A percentile compares a stretch with the other conserved stretches of the same genome.
Conservation (phyloP, 768 basidiomycete species). For the Postia placenta region DNA sequence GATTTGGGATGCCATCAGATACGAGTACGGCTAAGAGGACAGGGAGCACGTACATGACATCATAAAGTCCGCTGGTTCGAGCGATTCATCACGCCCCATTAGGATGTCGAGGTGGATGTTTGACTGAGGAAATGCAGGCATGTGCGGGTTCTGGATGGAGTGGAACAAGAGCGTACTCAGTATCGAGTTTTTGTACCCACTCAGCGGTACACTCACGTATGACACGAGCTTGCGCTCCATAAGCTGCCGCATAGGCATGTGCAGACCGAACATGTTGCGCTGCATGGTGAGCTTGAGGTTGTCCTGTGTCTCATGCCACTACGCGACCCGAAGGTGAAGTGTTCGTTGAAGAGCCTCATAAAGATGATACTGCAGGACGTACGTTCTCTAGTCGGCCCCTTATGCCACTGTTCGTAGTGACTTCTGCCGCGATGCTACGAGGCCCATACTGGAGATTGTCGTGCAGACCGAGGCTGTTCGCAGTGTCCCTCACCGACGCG, state of each 20-base stretch:
- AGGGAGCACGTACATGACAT: conserved; percentile 40
- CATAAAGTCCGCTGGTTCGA: conserved; percentile 79
- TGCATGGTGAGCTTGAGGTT: conserved; percentile 79
- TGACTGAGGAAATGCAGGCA: conserved; percentile 56
- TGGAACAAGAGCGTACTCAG: too few species aligned
- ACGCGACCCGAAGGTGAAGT: background rate
- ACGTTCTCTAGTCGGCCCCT: conserved; percentile 77
- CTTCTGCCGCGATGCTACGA: conserved; percentile 71
- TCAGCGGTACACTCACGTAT: conserved; percentile 51
- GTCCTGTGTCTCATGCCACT: conserved; percentile 97
- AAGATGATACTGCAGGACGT: conserved; percentile 20
- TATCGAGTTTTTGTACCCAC: background rate
- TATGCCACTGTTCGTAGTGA: conserved; percentile 51
- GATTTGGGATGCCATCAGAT: background rate
- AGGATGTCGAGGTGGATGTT: conserved; percentile 91
- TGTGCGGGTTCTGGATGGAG: conserved; percentile 49
- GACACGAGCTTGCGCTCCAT: conserved; percentile 93
- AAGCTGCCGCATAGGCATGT: conserved; percentile 80
- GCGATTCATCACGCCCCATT: conserved; percentile 84
- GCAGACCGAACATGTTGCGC: conserved; percentile 79
- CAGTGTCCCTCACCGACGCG: conserved; percentile 62
- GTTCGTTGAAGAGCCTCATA: background rate
- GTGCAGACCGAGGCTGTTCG: conserved; percentile 77
- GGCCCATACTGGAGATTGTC: conserved; percentile 85
- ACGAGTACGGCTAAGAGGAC: too few species aligned